Conservation (phyloP, 305 asterid species). For the Solanum aculeatissimum region DNA sequence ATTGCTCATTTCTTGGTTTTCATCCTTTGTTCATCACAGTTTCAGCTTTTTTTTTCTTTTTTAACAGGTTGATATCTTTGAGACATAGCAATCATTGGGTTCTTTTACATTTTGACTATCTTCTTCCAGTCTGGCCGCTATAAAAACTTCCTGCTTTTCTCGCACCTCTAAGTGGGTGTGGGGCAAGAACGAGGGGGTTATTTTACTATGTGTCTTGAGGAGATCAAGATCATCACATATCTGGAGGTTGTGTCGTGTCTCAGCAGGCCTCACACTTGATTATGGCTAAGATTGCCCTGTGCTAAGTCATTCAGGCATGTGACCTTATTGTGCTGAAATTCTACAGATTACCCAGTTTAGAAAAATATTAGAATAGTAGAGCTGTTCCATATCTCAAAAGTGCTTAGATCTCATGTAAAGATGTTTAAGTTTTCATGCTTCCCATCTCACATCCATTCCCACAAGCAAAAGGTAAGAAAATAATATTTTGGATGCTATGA, state of each 20-base stretch:
- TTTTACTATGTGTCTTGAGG: conserved; percentile 47
- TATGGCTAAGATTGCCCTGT: conserved; percentile 72
- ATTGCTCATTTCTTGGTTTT: neutral
- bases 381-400: conserved; percentile 8
- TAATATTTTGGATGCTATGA: neutral
- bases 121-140: conserved; percentile 97
- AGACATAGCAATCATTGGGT: conserved; percentile 27
- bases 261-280: conserved; percentile 77
- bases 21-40: neutral
- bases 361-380: conserved; percentile 13
- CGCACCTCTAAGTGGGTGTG: conserved; percentile 96
- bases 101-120: conserved; percentile 29
- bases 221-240: conserved; percentile 80
- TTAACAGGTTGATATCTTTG: conserved; percentile 53
- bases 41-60: conserved; percentile 1
- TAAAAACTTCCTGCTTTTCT: conserved; percentile 48
- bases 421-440: conserved; percentile 97
- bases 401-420: conserved; percentile 36
- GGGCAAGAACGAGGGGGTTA: conserved; percentile 53
- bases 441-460: conserved; percentile 46
- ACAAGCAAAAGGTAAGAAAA: conserved; percentile 67
- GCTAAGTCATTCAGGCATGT: conserved; percentile 21
- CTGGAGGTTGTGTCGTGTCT: conserved; percentile 93
- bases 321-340: conserved; percentile 15
- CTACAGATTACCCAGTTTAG: neutral